Conservation (phyloP, 2,329 filamentous ascomycete genomes). For the Cercospora sp. region DNA sequence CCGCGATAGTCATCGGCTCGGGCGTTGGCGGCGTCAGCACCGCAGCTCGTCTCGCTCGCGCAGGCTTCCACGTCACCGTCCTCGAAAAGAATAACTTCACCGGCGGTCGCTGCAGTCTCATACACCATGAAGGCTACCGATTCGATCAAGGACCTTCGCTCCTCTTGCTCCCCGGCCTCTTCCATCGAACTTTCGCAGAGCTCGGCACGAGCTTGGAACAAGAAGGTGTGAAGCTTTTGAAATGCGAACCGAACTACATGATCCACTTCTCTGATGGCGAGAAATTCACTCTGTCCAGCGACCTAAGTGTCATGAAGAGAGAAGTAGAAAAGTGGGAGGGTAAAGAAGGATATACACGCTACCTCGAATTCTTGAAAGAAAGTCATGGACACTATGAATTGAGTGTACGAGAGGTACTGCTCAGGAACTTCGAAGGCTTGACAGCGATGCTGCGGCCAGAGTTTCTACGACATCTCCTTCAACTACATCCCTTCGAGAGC, state of each 20-base stretch:
- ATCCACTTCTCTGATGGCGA: slow-evolving; percentile 71
- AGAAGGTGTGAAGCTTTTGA: slow-evolving; percentile 67
- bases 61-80: slow-evolving; percentile 70
- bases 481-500: slow-evolving; percentile 68
- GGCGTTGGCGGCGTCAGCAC: slow-evolving; percentile 71
- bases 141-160: slow-evolving; percentile 78
- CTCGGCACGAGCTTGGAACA: slow-evolving; percentile 64
- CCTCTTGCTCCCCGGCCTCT: slow-evolving; percentile 69
- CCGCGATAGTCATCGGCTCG: slow-evolving; percentile 60
- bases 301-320: slow-evolving; percentile 67
- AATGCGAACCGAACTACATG: slow-evolving; percentile 75
- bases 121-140: slow-evolving; percentile 48
- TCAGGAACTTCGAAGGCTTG: slow-evolving; percentile 65
- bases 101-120: slow-evolving; percentile 69
- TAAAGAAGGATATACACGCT: slow-evolving; percentile 68
- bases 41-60: slow-evolving; percentile 67
- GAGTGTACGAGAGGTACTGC: slow-evolving; percentile 64
- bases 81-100: slow-evolving; percentile 75
- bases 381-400: slow-evolving; percentile 70
- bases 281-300: slow-evolving; percentile 64
- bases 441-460: slow-evolving; percentile 58
- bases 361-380: slow-evolving; percentile 66
- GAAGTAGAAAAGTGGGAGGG: slow-evolving; percentile 74
- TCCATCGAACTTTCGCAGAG: slow-evolving; percentile 67
- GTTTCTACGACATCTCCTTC: slow-evolving; percentile 60